phyloP scores from a whole-genome alignment of 2,329 filamentous ascomycete genomes.

The Gnomoniopsis smithogilvyi region DNA sequence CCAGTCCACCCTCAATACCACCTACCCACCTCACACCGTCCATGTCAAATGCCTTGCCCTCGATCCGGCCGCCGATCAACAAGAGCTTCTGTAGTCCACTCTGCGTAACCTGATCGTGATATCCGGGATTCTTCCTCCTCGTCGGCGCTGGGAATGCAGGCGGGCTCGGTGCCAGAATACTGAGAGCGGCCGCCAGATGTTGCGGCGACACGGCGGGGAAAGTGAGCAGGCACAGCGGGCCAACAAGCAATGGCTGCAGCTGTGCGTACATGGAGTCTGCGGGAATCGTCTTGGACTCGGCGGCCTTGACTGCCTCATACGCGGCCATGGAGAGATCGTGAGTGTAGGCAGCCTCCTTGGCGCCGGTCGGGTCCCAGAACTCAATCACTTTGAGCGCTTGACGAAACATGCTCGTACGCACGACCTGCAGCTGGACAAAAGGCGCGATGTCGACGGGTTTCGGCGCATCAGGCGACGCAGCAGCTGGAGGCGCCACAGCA shows the following conservation, averaged over 20 bases:
- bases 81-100: conserved; percentile 81
- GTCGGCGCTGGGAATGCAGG: conserved; percentile 75
- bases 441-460: conserved; percentile 46
- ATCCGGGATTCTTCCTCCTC: conserved; percentile 72
- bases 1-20: conserved; percentile 76
- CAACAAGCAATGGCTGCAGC: conserved; percentile 74
- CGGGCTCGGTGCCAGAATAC: conserved; percentile 69
- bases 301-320: conserved; percentile 43
- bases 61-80: conserved; percentile 80
- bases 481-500: conserved; percentile 34
- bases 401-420: conserved; percentile 87
- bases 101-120: conserved; percentile 77
- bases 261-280: conserved; percentile 46
- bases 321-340: conserved; percentile 55
- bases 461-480: conserved; percentile 27
- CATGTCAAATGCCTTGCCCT: conserved; percentile 78
- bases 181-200: conserved; percentile 78
- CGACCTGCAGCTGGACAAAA: conserved; percentile 72
- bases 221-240: conserved; percentile 75
- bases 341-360: conserved; percentile 34
- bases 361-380: conserved; percentile 61
- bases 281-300: conserved; percentile 26
- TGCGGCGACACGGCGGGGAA: conserved; percentile 81
- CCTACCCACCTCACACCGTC: conserved; percentile 65
- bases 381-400: conserved; percentile 83